Percentiles rank a stretch among this genome's conserved stretches.
Conservation (phyloP, 345 rosid genomes). For the Eucalyptus cloeziana region DNA sequence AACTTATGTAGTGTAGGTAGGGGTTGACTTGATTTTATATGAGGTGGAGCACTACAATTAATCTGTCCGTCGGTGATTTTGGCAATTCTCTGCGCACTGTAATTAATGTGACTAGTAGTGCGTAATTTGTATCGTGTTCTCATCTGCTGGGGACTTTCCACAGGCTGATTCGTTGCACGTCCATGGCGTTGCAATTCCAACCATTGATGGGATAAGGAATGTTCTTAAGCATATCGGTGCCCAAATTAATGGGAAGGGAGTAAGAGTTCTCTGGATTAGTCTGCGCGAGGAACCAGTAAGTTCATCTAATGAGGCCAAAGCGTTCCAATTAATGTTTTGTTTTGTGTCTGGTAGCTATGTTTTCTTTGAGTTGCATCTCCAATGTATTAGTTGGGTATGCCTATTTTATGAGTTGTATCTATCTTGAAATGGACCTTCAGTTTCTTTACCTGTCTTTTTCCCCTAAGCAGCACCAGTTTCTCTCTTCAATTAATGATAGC, state of each 20-base stretch:
- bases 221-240: constrained; percentile 83
- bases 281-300: constrained; percentile 96
- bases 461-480: not conserved
- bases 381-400: not conserved
- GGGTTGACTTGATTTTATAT: not conserved
- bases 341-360: not conserved
- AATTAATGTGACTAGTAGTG: not conserved
- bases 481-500: not conserved
- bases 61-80: not conserved
- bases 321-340: not conserved
- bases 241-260: constrained; percentile 43
- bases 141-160: not conserved
- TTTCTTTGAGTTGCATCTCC: not conserved
- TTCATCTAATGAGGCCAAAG: not conserved
- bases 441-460: not conserved
- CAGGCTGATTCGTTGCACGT: constrained; percentile 78
- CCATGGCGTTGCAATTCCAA: constrained; percentile 95
- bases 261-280: constrained; percentile 76
- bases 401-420: not conserved
- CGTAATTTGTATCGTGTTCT: not conserved
- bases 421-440: not conserved
- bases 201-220: constrained; percentile 68
- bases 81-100: not conserved
- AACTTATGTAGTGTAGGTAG: not conserved
- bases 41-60: not conserved